Evolutionary conservation across 208 protist species (phyloP).

Genomic region (Trichomonas tenax): DNA sequence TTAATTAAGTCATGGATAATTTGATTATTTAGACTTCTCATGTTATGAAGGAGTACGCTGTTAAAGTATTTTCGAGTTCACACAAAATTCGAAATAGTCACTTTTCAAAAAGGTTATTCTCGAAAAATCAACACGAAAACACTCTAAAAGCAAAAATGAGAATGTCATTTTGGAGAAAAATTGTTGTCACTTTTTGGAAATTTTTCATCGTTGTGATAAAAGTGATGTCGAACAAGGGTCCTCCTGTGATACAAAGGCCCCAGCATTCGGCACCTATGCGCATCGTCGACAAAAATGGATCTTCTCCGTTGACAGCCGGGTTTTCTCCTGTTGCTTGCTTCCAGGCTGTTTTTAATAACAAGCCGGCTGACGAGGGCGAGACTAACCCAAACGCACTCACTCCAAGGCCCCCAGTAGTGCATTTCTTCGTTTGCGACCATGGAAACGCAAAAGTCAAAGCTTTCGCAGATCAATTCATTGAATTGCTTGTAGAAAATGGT

Average conservation of each 20-base stretch:
- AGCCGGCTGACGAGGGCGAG: not conserved
- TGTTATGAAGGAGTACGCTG: too few relatives aligned
- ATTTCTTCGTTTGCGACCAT: constrained; percentile 8
- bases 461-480: not conserved
- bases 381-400: not conserved
- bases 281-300: not conserved
- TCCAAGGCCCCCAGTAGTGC: not conserved
- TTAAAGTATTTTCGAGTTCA: too few relatives aligned
- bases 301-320: not conserved
- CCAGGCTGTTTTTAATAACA: not conserved
- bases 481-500: not conserved
- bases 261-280: not conserved
- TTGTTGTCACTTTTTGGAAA: not conserved
- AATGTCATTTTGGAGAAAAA: not conserved
- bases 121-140: too few relatives aligned
- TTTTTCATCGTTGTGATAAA: not conserved
- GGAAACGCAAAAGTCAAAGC: constrained; percentile 18
- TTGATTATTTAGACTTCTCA: too few relatives aligned
- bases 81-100: too few relatives aligned
- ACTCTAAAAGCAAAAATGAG: not conserved
- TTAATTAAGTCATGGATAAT: too few relatives aligned
- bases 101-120: too few relatives aligned
- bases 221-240: not conserved
- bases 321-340: not conserved
- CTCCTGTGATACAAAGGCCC: not conserved